Percentiles rank a stretch among this genome's conserved stretches.
Conservation (phyloP, 1,139 yeast genomes). For the Scheffersomyces quercinus region DNA sequence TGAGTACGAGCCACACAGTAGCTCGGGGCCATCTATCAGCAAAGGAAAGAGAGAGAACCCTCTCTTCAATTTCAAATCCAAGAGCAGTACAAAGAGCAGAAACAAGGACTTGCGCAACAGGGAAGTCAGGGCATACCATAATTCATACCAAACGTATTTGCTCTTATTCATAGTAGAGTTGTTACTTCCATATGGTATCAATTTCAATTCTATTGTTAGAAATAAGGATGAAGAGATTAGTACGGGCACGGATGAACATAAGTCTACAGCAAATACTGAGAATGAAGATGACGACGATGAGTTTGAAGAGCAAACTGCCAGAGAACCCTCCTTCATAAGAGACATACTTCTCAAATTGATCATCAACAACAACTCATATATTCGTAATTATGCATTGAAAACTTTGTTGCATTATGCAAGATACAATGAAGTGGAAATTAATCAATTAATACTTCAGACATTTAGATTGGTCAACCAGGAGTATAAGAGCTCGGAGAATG, state of each 20-base stretch:
- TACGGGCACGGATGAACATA: conserved; percentile 1
- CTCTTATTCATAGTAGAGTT: conserved; percentile 32
- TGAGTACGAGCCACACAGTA: conserved; percentile 7
- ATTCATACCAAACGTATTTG: conserved; percentile 37
- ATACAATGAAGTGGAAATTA: conserved; percentile 36
- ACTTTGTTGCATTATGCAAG: conserved; percentile 34
- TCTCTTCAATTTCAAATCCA: conserved; percentile 31
- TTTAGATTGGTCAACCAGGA: conserved; percentile 38
- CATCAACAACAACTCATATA: conserved; percentile 34
- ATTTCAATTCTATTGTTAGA: conserved; percentile 28
- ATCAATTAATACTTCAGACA: conserved; percentile 34
- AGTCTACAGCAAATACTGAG: conserved; percentile 4
- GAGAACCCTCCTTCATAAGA: conserved; percentile 26
- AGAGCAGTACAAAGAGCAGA: conserved; percentile 19
- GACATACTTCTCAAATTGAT: conserved; percentile 35
- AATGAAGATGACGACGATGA: conserved; percentile 23
- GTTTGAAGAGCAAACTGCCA: conserved; percentile 14
- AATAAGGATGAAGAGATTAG: conserved; percentile 11
- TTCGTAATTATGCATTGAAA: conserved; percentile 37
- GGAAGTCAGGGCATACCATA: conserved; percentile 31
- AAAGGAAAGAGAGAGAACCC: conserved; percentile 25
- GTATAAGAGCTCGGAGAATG: conserved; percentile 22
- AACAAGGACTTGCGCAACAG: conserved; percentile 17
- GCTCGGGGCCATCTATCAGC: conserved; percentile 3
- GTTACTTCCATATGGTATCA: conserved; percentile 41